phyloP scores from a whole-genome alignment of 2,329 filamentous ascomycete genomes.

The Ophiocordyceps sinensis region DNA sequence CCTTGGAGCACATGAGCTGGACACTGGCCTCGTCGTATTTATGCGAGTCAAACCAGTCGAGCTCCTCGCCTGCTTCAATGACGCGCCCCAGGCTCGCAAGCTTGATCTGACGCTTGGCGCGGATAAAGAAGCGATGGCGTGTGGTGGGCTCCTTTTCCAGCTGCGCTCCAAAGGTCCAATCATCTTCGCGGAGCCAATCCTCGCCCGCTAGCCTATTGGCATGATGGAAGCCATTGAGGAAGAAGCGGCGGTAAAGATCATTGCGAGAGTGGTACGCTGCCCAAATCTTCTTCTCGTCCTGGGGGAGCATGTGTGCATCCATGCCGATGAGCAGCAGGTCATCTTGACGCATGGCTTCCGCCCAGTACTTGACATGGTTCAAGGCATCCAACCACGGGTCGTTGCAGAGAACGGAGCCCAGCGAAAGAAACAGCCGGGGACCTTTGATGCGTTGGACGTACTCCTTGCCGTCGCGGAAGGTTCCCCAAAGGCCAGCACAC shows the following conservation, averaged over 20 bases:
- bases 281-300: conserved; percentile 22
- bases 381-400: conserved; percentile 22
- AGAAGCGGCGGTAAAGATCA: conserved; percentile 21
- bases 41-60: conserved; percentile 30
- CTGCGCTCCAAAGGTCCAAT: conserved; percentile 23
- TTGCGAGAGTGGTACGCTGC: conserved; percentile 22
- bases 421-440: conserved; percentile 22
- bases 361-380: conserved; percentile 21
- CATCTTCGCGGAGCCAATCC: conserved; percentile 18
- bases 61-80: conserved; percentile 18
- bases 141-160: conserved; percentile 21
- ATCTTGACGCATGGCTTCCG: conserved; percentile 15
- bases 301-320: conserved; percentile 22
- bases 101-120: conserved; percentile 18
- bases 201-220: conserved; percentile 21
- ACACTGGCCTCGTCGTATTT: conserved; percentile 23
- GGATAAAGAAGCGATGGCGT: conserved; percentile 25
- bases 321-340: conserved; percentile 25
- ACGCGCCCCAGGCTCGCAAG: conserved; percentile 10
- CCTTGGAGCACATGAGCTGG: conserved; percentile 23
- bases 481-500: conserved; percentile 25
- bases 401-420: conserved; percentile 27
- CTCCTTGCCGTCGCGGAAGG: conserved; percentile 20
- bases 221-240: conserved; percentile 23
- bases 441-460: conserved; percentile 15